A percentile compares a stretch with the other conserved stretches of the same genome.
phyloP scores from a whole-genome alignment of 78 protist genomes.

The slime mould (Dictyostelium discoideum) region dicty_2.7 NC_007091.3:5074501-5075000 shows the following conservation, averaged over 20 bases:
- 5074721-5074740: constrained; percentile 96
- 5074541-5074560: constrained; percentile 97
- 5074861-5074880: constrained; percentile 77
- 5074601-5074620: constrained; percentile 95
- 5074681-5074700: constrained; percentile 94
- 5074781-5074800: constrained; percentile 78
- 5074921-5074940: constrained; percentile 68
- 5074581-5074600: constrained; percentile 95
- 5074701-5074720: constrained; percentile 97
- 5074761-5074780: constrained; percentile 42
- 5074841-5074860: constrained; percentile 94
- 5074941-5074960: constrained; percentile 80
- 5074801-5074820: constrained; percentile 94
- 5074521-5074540: constrained; percentile 98
- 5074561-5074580: constrained; percentile 96
- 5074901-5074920: constrained; percentile 91
- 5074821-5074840: constrained; percentile 99
- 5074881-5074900: constrained; percentile 80
- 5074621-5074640: constrained; percentile 88
- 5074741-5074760: constrained; percentile 72
- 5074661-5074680: constrained; percentile 90
- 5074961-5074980: constrained; percentile 83
- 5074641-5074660: constrained; percentile 92
- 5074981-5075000: constrained; percentile 71
- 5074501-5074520: constrained; percentile 94